These are phyloP conservation scores for Paecilomyces fulvus DNA, from an alignment of 2,329 filamentous ascomycete genomes.

Conservation along the genomic window DNA sequence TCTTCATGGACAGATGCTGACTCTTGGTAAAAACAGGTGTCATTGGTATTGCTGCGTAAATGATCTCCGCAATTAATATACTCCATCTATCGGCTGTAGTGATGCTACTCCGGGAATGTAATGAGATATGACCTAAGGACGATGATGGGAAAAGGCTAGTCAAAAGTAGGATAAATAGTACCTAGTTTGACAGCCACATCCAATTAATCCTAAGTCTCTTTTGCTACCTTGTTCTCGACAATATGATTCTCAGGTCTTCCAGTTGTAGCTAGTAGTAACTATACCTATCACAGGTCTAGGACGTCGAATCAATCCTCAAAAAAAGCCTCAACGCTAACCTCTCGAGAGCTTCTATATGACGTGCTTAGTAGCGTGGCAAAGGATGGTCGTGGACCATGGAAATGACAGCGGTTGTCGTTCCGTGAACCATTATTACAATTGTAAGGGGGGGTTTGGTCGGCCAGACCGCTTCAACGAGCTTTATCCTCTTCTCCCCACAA, in stretches of 20 bases:
- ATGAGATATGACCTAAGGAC: slow-evolving; percentile 1
- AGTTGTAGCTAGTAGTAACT: neutral
- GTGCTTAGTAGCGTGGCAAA: no score
- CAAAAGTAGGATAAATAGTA: neutral
- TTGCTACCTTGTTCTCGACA: no score
- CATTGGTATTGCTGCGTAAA: slow-evolving; percentile 76
- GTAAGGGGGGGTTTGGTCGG: no score
- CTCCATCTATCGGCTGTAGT: neutral
- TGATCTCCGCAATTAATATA: slow-evolving; percentile 2
- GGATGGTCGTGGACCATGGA: no score
- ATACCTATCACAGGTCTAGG: neutral
- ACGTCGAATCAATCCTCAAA: neutral
- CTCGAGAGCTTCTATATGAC: no score
- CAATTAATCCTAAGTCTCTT: slow-evolving; percentile 1
- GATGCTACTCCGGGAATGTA: neutral
- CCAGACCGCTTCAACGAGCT: no score
- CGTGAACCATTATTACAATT: no score
- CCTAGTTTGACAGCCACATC: neutral
- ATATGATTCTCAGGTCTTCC: no score
- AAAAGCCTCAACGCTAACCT: no score
- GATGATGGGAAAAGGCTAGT: neutral
- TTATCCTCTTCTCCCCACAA: neutral
- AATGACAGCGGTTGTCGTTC: no score
- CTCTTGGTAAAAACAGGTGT: slow-evolving; percentile 49
- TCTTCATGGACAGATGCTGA: neutral